Conservation (phyloP, 306 rosid species). For the Abrus pulchellus region DNA sequence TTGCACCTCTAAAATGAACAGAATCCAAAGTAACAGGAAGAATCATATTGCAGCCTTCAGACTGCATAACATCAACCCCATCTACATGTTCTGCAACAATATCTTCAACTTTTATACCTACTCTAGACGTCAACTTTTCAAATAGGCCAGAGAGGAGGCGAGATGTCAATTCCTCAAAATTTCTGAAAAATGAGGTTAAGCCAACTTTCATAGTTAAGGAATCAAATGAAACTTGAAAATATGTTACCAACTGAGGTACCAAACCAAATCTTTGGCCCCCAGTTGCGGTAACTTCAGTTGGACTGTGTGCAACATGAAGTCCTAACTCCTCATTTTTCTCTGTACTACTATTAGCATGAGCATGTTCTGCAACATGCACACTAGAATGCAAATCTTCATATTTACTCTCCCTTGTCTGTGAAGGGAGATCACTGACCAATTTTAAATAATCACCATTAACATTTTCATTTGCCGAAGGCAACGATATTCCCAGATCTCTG, state of each 20-base stretch:
- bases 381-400: conserved; percentile 42
- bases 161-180: conserved; percentile 54
- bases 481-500: conserved; percentile 42
- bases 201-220: conserved; percentile 52
- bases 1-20: conserved; percentile 84
- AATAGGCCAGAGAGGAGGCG: conserved; percentile 52
- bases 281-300: conserved; percentile 43
- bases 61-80: conserved; percentile 54
- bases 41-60: conserved; percentile 60
- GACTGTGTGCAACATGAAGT: conserved; percentile 43
- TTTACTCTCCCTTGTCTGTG: conserved; percentile 51
- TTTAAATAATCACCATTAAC: conserved; percentile 44
- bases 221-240: conserved; percentile 53
- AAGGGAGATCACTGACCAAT: conserved; percentile 40
- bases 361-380: conserved; percentile 45
- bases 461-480: conserved; percentile 47
- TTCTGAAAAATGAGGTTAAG: conserved; percentile 55
- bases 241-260: conserved; percentile 41
- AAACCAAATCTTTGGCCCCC: conserved; percentile 42
- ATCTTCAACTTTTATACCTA: conserved; percentile 62
- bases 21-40: conserved; percentile 85
- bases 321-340: conserved; percentile 54
- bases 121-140: conserved; percentile 58
- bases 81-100: conserved; percentile 63
- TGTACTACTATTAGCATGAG: conserved; percentile 38